phyloP scores from a whole-genome alignment of 345 rosid genomes.

The Turnera subulata region DNA sequence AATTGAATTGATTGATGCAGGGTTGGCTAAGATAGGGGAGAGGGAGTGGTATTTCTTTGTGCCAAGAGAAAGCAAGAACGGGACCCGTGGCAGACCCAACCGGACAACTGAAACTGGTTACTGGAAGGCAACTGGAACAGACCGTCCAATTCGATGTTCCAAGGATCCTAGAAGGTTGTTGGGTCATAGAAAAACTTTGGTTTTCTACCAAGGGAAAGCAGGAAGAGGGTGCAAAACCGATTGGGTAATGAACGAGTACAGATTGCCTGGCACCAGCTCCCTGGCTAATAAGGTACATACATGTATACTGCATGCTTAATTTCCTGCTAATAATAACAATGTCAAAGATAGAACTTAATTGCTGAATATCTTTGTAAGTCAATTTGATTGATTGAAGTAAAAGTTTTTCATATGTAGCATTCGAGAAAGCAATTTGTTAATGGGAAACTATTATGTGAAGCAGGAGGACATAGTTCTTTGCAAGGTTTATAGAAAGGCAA shows the following conservation, averaged over 20 bases:
- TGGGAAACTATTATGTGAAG: neutral
- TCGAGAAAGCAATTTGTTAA: neutral
- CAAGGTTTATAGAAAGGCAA: constrained; percentile 36
- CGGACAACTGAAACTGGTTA: constrained; percentile 25
- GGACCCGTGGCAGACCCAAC: constrained; percentile 24
- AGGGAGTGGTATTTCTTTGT: constrained; percentile 41
- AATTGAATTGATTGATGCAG: neutral
- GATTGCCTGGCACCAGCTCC: constrained; percentile 17
- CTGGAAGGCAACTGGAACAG: constrained; percentile 38
- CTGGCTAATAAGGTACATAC: neutral
- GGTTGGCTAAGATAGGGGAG: constrained; percentile 31
- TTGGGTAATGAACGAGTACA: constrained; percentile 41
- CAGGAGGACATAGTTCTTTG: constrained; percentile 32
- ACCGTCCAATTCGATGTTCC: constrained; percentile 18
- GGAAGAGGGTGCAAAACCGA: constrained; percentile 34
- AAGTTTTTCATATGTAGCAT: too few species aligned
- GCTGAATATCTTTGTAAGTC: too few species aligned
- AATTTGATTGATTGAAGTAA: too few species aligned
- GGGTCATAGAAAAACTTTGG: constrained; percentile 31
- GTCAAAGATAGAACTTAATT: too few species aligned
- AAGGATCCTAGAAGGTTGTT: constrained; percentile 15
- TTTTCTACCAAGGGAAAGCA: constrained; percentile 35
- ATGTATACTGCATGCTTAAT: too few species aligned
- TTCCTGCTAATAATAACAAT: too few species aligned
- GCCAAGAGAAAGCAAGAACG: constrained; percentile 23